phyloP scores from a whole-genome alignment of 352 stramenopile genomes.

The Aphanomyces cochlioides region DNA sequence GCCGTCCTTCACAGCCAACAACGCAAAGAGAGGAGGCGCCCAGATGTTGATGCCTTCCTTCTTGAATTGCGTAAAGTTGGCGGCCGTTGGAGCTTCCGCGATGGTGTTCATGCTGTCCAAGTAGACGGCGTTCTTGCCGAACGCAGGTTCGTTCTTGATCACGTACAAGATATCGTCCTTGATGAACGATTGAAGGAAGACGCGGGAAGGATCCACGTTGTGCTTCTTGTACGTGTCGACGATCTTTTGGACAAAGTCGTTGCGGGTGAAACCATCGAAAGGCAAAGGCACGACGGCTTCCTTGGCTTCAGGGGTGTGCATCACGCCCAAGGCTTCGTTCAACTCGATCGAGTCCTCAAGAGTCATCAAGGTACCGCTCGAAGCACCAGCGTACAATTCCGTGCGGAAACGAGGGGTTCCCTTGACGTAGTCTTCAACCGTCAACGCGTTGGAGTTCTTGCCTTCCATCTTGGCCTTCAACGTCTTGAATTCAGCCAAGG shows the following conservation, averaged over 20 bases:
- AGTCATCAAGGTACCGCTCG: conserved; percentile 40
- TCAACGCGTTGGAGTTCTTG: conserved; percentile 34
- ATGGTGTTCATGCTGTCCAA: conserved; percentile 34
- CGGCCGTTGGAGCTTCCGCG: background rate
- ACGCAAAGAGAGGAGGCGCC: conserved; percentile 44
- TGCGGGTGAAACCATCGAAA: conserved; percentile 48
- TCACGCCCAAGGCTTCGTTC: conserved; percentile 37
- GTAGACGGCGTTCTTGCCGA: conserved; percentile 38
- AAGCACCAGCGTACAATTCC: conserved; percentile 39
- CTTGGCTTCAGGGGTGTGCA: conserved; percentile 64
- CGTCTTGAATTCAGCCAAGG: conserved; percentile 47
- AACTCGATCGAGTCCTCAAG: conserved; percentile 53
- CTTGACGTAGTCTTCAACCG: conserved; percentile 30
- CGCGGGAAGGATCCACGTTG: conserved; percentile 36
- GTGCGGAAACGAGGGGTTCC: conserved; percentile 45
- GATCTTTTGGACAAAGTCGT: conserved; percentile 55
- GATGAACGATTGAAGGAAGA: conserved; percentile 53
- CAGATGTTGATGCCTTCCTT: conserved; percentile 45
- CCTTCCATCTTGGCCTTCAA: conserved; percentile 60
- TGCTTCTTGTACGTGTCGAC: conserved; percentile 58
- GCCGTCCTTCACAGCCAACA: conserved; percentile 33
- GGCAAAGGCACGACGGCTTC: conserved; percentile 46
- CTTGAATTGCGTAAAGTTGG: conserved; percentile 29
- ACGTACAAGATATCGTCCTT: conserved; percentile 46
- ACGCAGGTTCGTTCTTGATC: conserved; percentile 43